Evolutionary conservation across 202 grass and related monocot species (phyloP).

Genomic region (Setaria italica): DNA sequence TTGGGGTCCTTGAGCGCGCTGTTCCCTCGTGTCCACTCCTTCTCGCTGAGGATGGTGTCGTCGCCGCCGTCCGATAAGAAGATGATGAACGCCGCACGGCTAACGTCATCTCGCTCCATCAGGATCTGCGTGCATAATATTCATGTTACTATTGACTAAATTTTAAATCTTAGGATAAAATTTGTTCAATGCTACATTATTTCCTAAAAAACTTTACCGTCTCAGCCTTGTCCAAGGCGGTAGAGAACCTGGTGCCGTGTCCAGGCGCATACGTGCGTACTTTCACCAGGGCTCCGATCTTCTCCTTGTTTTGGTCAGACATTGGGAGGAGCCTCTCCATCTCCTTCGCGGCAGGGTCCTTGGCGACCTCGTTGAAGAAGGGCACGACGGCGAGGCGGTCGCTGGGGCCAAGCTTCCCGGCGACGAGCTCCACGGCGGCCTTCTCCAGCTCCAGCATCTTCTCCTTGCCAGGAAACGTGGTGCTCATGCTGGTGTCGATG

Average conservation of each 20-base stretch:
- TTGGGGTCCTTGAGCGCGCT: not conserved
- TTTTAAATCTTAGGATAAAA: no score
- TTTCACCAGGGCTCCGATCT: not conserved
- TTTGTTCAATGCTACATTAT: no score
- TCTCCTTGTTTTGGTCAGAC: not conserved
- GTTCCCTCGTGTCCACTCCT: not conserved
- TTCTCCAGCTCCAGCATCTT: constrained; percentile 10
- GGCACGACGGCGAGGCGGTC: constrained; percentile 29
- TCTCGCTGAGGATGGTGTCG: not conserved
- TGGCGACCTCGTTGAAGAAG: not conserved
- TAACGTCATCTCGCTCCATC: not conserved
- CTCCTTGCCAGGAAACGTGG: not conserved
- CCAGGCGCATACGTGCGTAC: not conserved
- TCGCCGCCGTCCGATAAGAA: not conserved
- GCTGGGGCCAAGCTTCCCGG: not conserved
- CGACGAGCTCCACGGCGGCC: not conserved
- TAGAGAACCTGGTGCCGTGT: not conserved
- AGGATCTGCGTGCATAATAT: not conserved
- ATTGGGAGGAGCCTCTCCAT: not conserved
- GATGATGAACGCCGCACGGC: no score
- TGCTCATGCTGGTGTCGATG: not conserved
- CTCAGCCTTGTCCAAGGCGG: not conserved
- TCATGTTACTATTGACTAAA: no score
- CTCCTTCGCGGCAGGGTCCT: no score
- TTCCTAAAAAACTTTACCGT: not conserved